Conservation (phyloP, 1,139 yeast species). For the Sugiyamaella castrensis region DNA sequence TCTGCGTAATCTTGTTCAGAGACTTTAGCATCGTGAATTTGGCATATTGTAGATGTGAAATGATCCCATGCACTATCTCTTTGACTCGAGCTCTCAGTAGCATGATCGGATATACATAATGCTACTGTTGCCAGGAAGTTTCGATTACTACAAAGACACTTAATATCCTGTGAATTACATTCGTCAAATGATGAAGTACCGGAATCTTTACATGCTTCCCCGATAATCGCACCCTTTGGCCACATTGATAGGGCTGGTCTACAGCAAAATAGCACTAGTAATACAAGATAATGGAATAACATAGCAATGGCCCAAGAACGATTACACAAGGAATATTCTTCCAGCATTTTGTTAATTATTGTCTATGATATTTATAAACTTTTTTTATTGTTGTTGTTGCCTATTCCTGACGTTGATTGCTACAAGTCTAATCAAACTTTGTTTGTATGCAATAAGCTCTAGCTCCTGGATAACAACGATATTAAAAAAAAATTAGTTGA, state of each 20-base stretch:
- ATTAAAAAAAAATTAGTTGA: too few species aligned
- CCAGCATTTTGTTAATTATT: too few species aligned
- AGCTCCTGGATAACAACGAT: too few species aligned
- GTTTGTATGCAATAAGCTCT: too few species aligned
- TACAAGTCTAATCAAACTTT: too few species aligned
- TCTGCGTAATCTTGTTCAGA: constrained; percentile 27
- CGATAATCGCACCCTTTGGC: constrained; percentile 36
- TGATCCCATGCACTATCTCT: constrained; percentile 35
- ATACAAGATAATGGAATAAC: background rate
- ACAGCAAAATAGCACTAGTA: background rate
- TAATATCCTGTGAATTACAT: constrained; percentile 32
- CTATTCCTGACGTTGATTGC: too few species aligned
- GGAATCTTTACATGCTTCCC: constrained; percentile 34
- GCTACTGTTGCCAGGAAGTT: constrained; percentile 36
- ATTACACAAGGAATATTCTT: too few species aligned
- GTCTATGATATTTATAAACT: too few species aligned
- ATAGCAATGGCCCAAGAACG: too few species aligned
- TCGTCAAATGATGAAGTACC: constrained; percentile 29
- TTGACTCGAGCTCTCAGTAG: constrained; percentile 23
- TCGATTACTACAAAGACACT: constrained; percentile 34
- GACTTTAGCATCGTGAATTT: constrained; percentile 24
- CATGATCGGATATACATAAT: constrained; percentile 22
- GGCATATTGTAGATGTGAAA: constrained; percentile 30
- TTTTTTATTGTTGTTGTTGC: too few species aligned
- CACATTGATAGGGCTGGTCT: constrained; percentile 26